phyloP scores from a whole-genome alignment of 306 rosid genomes.

The Quercus robur region DNA sequence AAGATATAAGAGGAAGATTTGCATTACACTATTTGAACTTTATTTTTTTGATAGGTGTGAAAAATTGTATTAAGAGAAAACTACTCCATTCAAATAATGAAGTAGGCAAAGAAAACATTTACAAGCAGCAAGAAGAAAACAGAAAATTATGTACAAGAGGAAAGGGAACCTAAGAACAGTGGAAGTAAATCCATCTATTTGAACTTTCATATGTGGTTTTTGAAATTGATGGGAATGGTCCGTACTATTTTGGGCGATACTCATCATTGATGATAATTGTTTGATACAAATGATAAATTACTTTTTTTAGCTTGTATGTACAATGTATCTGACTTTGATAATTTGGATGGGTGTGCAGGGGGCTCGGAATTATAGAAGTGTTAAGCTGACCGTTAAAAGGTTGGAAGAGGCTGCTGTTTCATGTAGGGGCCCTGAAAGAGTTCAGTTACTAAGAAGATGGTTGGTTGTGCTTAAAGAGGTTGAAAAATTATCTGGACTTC shows the following conservation, averaged over 20 bases:
- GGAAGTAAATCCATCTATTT: neutral
- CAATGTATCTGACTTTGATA: neutral
- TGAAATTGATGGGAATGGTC: neutral
- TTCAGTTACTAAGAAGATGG: constrained; percentile 80
- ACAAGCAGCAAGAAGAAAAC: too few relatives aligned
- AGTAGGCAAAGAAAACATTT: too few relatives aligned
- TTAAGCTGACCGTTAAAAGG: constrained; percentile 57
- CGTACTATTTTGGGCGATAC: neutral
- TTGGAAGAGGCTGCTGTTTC: constrained; percentile 92
- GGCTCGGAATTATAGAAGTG: constrained; percentile 65
- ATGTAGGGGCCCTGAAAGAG: constrained; percentile 70
- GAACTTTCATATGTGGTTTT: neutral
- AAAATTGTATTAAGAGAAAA: too few relatives aligned
- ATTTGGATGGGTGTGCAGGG: constrained; percentile 38
- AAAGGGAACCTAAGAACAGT: neutral
- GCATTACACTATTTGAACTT: too few relatives aligned
- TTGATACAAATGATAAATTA: neutral
- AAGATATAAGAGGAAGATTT: too few relatives aligned
- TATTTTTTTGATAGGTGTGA: too few relatives aligned
- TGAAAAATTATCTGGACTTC: constrained; percentile 43
- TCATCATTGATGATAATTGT: neutral
- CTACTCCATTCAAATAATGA: too few relatives aligned
- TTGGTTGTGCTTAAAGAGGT: constrained; percentile 75
- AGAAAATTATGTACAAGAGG: too few relatives aligned
- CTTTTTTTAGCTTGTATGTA: neutral